Conservation (phyloP, 192 early-diverging fungal genomes). For the Globomyces pollinis-pini region DNA sequence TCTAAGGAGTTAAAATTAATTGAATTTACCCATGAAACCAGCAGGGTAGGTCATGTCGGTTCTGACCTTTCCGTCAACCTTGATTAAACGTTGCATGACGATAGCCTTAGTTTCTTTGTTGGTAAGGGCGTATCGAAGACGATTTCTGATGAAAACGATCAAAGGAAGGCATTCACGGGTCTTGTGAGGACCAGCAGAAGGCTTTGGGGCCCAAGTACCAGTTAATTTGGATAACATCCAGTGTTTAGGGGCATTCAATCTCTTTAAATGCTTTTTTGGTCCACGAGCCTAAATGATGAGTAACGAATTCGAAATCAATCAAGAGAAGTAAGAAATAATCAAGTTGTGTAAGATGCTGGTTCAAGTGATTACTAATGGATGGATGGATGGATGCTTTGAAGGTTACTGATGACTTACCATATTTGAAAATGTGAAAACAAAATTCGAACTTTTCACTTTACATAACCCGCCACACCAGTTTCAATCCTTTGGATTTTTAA, state of each 20-base stretch:
- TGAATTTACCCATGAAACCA: conserved; percentile 87
- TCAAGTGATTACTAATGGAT: too few species aligned
- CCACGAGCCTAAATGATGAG: conserved; percentile 82
- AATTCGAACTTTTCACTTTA: not conserved
- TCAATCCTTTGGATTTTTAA: too few species aligned
- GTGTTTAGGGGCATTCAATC: conserved; percentile 92
- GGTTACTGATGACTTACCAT: not conserved
- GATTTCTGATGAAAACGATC: conserved; percentile 97
- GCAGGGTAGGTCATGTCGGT: conserved; percentile 95
- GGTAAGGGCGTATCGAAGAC: conserved; percentile 98
- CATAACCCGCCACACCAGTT: too few species aligned
- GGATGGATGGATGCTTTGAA: too few species aligned
- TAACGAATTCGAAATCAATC: too few species aligned
- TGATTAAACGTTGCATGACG: conserved; percentile 97
- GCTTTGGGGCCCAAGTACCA: conserved; percentile 95
- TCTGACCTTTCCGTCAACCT: conserved; percentile 98
- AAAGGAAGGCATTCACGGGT: conserved; percentile 97
- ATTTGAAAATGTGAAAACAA: not conserved
- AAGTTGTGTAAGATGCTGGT: too few species aligned
- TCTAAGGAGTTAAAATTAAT: conserved; percentile 48
- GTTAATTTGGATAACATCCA: conserved; percentile 99
- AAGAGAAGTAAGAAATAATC: too few species aligned
- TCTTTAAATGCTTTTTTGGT: conserved; percentile 99
- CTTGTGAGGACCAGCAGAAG: conserved; percentile 98
- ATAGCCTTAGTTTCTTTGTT: conserved; percentile 93